Evolutionary conservation across 2,329 filamentous ascomycete species (phyloP).

Genomic region (Verticillium nubilum): DNA sequence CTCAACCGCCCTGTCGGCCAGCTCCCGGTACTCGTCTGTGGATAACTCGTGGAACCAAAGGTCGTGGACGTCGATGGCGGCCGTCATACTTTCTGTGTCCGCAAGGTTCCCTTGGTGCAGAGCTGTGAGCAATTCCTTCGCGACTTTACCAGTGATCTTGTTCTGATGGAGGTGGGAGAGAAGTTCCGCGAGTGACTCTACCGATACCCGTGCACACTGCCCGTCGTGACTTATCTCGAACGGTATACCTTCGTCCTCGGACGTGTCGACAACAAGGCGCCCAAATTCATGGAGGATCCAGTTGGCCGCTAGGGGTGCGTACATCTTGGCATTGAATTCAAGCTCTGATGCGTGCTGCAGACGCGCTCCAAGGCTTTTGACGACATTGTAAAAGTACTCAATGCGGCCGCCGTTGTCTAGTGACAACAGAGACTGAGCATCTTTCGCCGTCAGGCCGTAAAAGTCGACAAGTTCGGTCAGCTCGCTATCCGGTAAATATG

Average conservation of each 20-base stretch:
- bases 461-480: constrained; percentile 54
- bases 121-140: constrained; percentile 52
- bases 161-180: constrained; percentile 40
- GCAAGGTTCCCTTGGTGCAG: constrained; percentile 43
- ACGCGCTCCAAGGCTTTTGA: constrained; percentile 37
- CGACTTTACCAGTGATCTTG: constrained; percentile 50
- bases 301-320: constrained; percentile 48
- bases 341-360: constrained; percentile 13
- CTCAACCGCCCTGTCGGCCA: constrained; percentile 38
- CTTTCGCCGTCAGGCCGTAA: constrained; percentile 71
- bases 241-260: constrained; percentile 11
- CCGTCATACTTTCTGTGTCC: constrained; percentile 28
- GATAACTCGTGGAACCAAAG: constrained; percentile 52
- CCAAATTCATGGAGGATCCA: constrained; percentile 75
- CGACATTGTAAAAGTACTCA: constrained; percentile 73
- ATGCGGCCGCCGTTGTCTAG: constrained; percentile 74
- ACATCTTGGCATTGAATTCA: constrained; percentile 23
- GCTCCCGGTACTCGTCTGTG: constrained; percentile 37
- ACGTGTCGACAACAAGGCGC: constrained; percentile 52
- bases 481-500: constrained; percentile 66
- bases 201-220: constrained; percentile 40
- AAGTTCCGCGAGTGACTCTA: constrained; percentile 42
- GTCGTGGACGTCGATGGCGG: constrained; percentile 37
- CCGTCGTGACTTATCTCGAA: constrained; percentile 39
- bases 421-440: constrained; percentile 73